Evolutionary conservation across 192 early-diverging fungal species (phyloP).

Genomic region (Linderina pennispora): DNA sequence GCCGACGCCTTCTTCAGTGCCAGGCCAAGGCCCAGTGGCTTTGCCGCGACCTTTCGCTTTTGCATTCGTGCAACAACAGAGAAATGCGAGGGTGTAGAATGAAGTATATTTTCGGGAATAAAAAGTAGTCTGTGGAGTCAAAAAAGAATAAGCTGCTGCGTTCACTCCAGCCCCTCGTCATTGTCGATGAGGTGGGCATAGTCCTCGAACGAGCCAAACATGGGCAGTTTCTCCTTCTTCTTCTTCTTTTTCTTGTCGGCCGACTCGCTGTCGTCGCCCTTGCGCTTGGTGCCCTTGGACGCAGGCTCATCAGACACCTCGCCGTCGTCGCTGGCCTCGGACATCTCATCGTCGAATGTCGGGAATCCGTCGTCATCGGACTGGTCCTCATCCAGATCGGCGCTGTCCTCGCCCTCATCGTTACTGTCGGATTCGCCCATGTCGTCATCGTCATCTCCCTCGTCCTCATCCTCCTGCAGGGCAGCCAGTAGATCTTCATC

Average conservation of each 20-base stretch:
- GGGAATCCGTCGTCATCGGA: conserved; percentile 48
- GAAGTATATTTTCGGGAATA: background rate
- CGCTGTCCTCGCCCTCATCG: conserved; percentile 43
- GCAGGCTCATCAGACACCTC: no score
- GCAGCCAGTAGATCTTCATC: conserved; percentile 46
- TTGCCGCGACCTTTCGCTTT: conserved; percentile 19
- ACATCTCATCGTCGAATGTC: conserved; percentile 52
- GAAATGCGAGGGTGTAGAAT: no score
- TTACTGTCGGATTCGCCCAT: no score
- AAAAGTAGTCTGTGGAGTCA: background rate
- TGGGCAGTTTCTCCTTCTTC: conserved; percentile 54
- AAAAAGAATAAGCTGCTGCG: no score
- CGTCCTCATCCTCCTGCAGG: conserved; percentile 28
- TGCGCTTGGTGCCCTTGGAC: conserved; percentile 26
- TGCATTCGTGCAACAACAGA: conserved; percentile 21
- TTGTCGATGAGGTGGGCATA: conserved; percentile 52
- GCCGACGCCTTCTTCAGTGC: no score
- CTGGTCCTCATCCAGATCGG: conserved; percentile 42
- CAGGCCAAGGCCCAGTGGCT: conserved; percentile 12
- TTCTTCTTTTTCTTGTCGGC: conserved; percentile 45
- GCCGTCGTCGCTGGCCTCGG: conserved; percentile 50
- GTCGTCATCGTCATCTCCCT: conserved; percentile 34
- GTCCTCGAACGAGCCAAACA: conserved; percentile 66
- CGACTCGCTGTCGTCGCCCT: conserved; percentile 24
- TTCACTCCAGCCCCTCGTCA: conserved; percentile 32